Evolutionary conservation across 176 grass and related monocot genomes (phyloP).

Genomic region (Bonia amplexicaulis): DNA sequence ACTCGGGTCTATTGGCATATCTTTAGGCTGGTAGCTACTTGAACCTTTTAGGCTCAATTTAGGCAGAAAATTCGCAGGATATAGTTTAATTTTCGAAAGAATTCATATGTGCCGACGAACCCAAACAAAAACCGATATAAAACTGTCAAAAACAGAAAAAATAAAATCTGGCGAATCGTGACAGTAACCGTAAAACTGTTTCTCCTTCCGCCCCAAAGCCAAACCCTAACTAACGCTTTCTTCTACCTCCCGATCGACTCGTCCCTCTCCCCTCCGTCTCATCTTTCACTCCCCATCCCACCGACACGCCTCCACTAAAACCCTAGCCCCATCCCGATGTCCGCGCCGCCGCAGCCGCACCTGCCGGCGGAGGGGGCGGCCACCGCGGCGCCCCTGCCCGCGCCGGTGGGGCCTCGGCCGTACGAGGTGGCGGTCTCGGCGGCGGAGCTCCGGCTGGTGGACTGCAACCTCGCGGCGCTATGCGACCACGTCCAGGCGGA

Average conservation of each 20-base stretch:
- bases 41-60: no score
- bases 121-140: no score
- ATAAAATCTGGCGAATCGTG: neutral
- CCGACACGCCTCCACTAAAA: constrained; percentile 39
- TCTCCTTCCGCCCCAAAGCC: no score
- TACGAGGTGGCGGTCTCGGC: constrained; percentile 46
- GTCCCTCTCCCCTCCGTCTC: neutral
- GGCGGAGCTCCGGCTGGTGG: constrained; percentile 58
- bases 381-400: constrained; percentile 13
- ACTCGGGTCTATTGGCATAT: no score
- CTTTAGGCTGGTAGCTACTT: no score
- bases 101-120: no score
- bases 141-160: no score
- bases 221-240: neutral
- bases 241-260: constrained; percentile 32
- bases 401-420: constrained; percentile 16
- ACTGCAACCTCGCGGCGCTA: constrained; percentile 87
- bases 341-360: constrained; percentile 10
- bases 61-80: no score
- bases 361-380: constrained; percentile 28
- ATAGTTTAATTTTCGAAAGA: no score
- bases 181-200: neutral
- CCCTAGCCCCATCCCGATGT: constrained; percentile 31
- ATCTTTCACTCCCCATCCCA: constrained; percentile 30
- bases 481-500: constrained; percentile 90